Base-by-base conservation (phyloP, 495 filamentous ascomycete species). In the Penicillium atrosanguineum region DNA sequence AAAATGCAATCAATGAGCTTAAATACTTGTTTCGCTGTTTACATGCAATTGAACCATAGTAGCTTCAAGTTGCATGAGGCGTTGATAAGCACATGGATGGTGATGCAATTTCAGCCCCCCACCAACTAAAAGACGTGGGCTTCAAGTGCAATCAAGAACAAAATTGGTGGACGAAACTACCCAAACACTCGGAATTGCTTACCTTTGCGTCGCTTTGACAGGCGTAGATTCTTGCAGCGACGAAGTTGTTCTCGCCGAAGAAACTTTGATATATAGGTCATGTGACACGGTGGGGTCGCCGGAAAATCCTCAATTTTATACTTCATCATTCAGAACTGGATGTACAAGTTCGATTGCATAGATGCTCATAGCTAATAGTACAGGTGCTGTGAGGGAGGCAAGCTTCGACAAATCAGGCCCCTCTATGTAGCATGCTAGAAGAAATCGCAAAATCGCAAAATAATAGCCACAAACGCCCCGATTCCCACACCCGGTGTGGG, bases 251-350 rank as follows among this genome's bases (percentile, higher is more conserved):
- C 44, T 59, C 55, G 55, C 57, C 51, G 53, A 57, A 64, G 60
- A 65, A 65, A 62, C 57, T 60, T 62, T 59, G 63, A 56, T 66
- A 66, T 61, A 31, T 9, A 6, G 48, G 43, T 60, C 64, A 67
- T 55, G 60, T 67, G 64, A 67, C 61, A 34, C 48, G 51, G 59
- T 48, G 52, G 48, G 57, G 61, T 58, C 25, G 19, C 38, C 40
- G 26, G 38, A 36, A 36, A 15, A 9, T 37, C 9, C 2, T 18
- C n/a, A 3, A 14, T 15, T 14, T 34, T 34, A 34, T 34, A 34
- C 31, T 25, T 37, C 48, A 42, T 52, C 28, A n/a, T 45, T 40
- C 9, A 7, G 38, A 40, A 28, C 37, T 46, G 12, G 34, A 26
- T n/a, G 18, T n/a, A 38, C 18, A 38, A 37, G 19, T 29, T 38